Conservation (phyloP, 345 rosid genomes). For the Ceriops decandra region DNA sequence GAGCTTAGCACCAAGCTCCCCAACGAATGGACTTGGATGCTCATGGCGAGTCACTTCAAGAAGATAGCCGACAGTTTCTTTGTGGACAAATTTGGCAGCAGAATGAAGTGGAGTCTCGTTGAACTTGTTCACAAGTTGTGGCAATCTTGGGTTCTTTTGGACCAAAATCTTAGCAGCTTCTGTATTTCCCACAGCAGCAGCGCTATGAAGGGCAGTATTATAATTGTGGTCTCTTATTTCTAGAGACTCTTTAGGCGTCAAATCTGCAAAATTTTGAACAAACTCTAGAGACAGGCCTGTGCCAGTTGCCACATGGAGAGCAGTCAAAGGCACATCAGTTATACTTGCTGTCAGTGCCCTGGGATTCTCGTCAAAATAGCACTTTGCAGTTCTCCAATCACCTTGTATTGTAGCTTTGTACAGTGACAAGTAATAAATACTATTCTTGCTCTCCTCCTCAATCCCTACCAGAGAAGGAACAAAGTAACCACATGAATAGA, state of each 20-base stretch:
- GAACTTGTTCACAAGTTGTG: background rate
- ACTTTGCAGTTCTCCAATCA: background rate
- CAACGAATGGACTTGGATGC: constrained; percentile 11
- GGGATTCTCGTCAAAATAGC: background rate
- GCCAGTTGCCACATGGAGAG: constrained; percentile 8
- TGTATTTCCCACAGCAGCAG: constrained; percentile 4
- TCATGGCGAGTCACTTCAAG: background rate
- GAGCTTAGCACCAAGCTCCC: background rate
- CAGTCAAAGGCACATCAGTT: background rate
- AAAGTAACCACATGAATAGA: too few species aligned
- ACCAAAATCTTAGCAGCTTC: constrained; percentile 3
- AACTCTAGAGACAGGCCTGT: constrained; percentile 2
- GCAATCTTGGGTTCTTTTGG: background rate
- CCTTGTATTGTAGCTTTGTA: background rate
- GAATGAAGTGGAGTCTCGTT: background rate
- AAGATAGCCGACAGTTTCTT: background rate
- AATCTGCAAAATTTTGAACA: background rate
- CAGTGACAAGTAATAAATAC: background rate
- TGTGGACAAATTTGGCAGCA: background rate
- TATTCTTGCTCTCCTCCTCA: too few species aligned
- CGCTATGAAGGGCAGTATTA: constrained; percentile 9
- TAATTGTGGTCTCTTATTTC: fast-evolving
- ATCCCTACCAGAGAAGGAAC: too few species aligned
- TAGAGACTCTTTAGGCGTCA: background rate
- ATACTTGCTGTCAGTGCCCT: background rate